Base-by-base conservation (phyloP, 768 basidiomycete species). In the Serendipita sp. region DNA sequence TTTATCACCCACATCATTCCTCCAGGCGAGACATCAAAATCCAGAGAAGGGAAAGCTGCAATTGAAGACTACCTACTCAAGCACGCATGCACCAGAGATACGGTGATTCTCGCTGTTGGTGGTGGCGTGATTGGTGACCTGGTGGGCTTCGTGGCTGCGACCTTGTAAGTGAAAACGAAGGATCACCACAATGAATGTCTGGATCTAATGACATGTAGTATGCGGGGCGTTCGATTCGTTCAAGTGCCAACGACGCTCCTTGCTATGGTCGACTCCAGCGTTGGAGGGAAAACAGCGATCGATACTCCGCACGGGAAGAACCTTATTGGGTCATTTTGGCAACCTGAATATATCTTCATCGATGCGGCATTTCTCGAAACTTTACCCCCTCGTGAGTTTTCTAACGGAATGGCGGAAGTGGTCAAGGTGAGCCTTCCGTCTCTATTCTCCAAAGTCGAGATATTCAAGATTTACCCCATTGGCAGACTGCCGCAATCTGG, bases 371-470 rank as follows among this genome's bases (percentile, higher is more conserved):
- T 96, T 79, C 82, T 99, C 64, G 91, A 93, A 70, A 93, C 91
- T 1, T 83, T 99, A 1, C 94, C 94, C 0, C 74, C 83, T 36
- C 80, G 95, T 63, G 96, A 98, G 73, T 91, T 98, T 66, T 88
- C 91, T n/a, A 98, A 98, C 70, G 95, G 96, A 43, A 95, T 99
- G 88, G 95, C 96, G 0, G 95, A 99, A 73, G 87, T 97, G 2
- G 85, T 98, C 72, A 99, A 99, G 83, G 93, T 91, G 64, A 66
- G 78, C 73, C 18, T 23, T 3, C 29, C 31, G 52, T 44, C 2
- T 34, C 23, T 18, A 16, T 23, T 23, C 23, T 23, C 23, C 55
- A 46, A n/a, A 58, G 23, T 23, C 62, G 40, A 10, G 29, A 40
- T 11, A 27, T 23, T 58, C 64, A 63, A 23, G 23, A 23, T 65